phyloP scores from a whole-genome alignment of 495 filamentous ascomycete genomes.

The Penicillium maclennaniae region DNA sequence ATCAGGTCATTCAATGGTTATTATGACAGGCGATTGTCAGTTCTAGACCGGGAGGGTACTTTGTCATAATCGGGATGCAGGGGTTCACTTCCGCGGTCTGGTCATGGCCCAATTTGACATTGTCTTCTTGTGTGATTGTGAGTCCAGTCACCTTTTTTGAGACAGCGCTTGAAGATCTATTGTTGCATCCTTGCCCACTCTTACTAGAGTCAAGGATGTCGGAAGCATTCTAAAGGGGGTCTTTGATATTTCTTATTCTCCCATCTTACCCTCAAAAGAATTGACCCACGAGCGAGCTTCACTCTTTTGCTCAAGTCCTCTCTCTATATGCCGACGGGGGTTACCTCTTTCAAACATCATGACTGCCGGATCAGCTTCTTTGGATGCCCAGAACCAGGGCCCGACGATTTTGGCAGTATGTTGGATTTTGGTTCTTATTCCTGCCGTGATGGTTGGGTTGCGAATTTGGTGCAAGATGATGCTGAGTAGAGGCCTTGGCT shows the following conservation, averaged over 20 bases:
- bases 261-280: no score
- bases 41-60: background rate
- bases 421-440: constrained; percentile 12
- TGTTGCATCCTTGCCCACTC: no score
- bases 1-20: background rate
- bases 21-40: background rate
- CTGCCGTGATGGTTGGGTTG: constrained; percentile 5
- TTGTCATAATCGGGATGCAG: background rate
- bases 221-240: no score
- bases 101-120: no score
- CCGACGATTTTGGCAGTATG: constrained; percentile 9
- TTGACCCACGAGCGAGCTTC: no score
- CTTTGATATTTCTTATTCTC: no score
- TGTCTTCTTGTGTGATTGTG: no score
- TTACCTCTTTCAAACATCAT: constrained; percentile 1
- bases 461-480: constrained; percentile 13
- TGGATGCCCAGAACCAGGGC: constrained; percentile 8
- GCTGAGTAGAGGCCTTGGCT: constrained; percentile 6
- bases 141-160: no score
- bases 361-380: background rate
- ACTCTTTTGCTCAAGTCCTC: background rate
- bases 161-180: no score
- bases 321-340: background rate
- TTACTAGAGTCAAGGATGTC: no score
- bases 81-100: background rate